A percentile compares a stretch with the other conserved stretches of the same genome.
Conservation (phyloP, 1,139 yeast species). For the Pichia sp. region DNA sequence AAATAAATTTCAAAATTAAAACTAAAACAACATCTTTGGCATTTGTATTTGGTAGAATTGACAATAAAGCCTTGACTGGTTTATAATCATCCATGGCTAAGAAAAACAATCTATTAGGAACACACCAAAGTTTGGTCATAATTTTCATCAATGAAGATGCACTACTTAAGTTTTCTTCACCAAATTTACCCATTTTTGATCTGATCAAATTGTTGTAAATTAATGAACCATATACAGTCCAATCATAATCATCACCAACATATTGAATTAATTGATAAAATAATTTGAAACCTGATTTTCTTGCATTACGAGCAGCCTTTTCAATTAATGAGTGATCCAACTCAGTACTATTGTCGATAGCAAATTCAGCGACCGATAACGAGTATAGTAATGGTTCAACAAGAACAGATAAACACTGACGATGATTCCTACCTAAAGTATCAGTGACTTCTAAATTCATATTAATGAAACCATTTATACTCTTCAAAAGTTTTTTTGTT, state of each 20-base stretch:
- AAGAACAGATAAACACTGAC: slow-evolving; percentile 43
- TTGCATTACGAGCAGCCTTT: slow-evolving; percentile 46
- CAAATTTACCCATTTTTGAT: slow-evolving; percentile 64
- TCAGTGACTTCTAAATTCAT: slow-evolving; percentile 58
- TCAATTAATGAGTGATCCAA: slow-evolving; percentile 29
- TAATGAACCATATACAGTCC: slow-evolving; percentile 49
- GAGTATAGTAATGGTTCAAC: slow-evolving; percentile 57
- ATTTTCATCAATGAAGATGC: slow-evolving; percentile 71
- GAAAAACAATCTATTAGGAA: slow-evolving; percentile 43
- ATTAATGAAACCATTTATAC: slow-evolving; percentile 65
- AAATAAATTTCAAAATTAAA: slow-evolving; percentile 52
- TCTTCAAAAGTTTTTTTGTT: slow-evolving; percentile 35
- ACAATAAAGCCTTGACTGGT: slow-evolving; percentile 50
- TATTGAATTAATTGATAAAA: slow-evolving; percentile 44
- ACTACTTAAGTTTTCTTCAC: slow-evolving; percentile 72
- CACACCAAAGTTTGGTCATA: slow-evolving; percentile 58
- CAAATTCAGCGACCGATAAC: slow-evolving; percentile 48
- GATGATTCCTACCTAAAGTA: slow-evolving; percentile 56
- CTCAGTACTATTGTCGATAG: slow-evolving; percentile 30
- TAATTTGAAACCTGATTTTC: slow-evolving; percentile 58
- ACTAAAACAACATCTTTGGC: slow-evolving; percentile 65
- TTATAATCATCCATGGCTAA: slow-evolving; percentile 51
- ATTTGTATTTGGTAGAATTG: slow-evolving; percentile 44
- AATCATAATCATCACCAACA: slow-evolving; percentile 40
- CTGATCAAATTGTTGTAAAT: slow-evolving; percentile 51